phyloP scores from a whole-genome alignment of 2,329 filamentous ascomycete species.

The Microdochium trichocladiopsis region DNA sequence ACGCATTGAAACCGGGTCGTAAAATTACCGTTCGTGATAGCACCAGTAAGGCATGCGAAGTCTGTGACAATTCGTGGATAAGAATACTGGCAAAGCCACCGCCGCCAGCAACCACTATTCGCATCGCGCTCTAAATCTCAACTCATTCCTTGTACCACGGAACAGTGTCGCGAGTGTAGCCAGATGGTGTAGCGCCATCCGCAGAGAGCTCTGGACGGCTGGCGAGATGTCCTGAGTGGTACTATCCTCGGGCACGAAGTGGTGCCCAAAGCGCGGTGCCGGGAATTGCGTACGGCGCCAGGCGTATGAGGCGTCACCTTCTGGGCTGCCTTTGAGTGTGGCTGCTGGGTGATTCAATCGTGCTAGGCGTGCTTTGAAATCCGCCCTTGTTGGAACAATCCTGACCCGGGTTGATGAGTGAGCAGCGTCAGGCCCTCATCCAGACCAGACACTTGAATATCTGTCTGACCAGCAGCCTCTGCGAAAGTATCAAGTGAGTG shows the following conservation, averaged over 20 bases:
- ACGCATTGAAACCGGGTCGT: not conserved
- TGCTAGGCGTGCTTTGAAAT: not conserved
- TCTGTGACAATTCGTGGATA: constrained; percentile 53
- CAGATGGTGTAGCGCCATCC: too few relatives aligned
- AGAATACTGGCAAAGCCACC: constrained; percentile 52
- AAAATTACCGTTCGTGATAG: constrained; percentile 53
- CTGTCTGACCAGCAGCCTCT: not conserved
- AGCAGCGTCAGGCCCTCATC: not conserved
- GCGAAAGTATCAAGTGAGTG: not conserved
- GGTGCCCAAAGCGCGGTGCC: too few relatives aligned
- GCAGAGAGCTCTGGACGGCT: too few relatives aligned
- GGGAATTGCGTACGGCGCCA: too few relatives aligned
- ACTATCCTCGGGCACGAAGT: too few relatives aligned
- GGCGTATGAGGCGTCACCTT: too few relatives aligned
- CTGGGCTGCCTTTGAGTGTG: too few relatives aligned
- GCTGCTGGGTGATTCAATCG: too few relatives aligned
- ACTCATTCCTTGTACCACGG: constrained; percentile 14
- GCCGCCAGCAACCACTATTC: constrained; percentile 55
- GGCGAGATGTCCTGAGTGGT: too few relatives aligned
- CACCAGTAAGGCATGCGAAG: constrained; percentile 62
- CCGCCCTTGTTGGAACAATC: not conserved
- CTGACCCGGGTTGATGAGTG: not conserved
- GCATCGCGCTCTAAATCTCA: constrained; percentile 38
- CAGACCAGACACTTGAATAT: not conserved
- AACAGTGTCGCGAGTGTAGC: not conserved